A percentile compares a stretch with the other conserved stretches of the same genome.
Evolutionary conservation across 805 yeast species (phyloP).

Genomic region (Candida schatavii): DNA sequence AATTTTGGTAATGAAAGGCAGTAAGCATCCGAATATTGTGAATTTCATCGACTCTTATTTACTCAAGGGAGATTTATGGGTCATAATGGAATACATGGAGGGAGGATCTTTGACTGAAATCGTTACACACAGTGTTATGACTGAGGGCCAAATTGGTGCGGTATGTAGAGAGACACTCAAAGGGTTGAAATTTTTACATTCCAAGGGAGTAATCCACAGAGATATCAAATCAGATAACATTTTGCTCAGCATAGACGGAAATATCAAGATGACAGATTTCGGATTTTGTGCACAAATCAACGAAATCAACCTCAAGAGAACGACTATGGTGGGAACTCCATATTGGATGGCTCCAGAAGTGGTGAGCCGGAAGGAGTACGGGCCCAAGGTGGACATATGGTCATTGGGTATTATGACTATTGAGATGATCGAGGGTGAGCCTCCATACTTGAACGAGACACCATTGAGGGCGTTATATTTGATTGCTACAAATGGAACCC

Average conservation of each 20-base stretch:
- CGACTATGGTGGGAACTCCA: constrained; percentile 87
- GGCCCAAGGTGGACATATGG: constrained; percentile 97
- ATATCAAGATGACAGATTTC: constrained; percentile 46
- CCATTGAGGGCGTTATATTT: constrained; percentile 91
- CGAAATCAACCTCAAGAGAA: constrained; percentile 72
- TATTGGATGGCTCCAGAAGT: constrained; percentile 99
- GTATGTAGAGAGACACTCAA: constrained; percentile 87
- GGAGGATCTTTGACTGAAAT: constrained; percentile 97
- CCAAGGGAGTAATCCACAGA: constrained; percentile 83
- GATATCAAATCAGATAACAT: constrained; percentile 48
- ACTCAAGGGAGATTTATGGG: constrained; percentile 78
- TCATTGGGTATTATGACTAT: constrained; percentile 96
- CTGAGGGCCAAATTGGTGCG: constrained; percentile 87
- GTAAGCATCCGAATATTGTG: constrained; percentile 92
- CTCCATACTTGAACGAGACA: constrained; percentile 94
- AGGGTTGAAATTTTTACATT: constrained; percentile 89
- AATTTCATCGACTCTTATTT: constrained; percentile 85
- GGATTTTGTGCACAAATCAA: constrained; percentile 63
- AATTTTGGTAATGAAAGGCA: constrained; percentile 93
- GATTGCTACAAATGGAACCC: constrained; percentile 97
- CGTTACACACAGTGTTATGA: constrained; percentile 81
- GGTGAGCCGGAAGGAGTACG: constrained; percentile 90
- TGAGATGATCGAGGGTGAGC: constrained; percentile 99
- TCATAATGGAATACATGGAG: constrained; percentile 99
- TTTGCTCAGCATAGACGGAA: constrained; percentile 40